A percentile compares a stretch with the other conserved stretches of the same genome.
Evolutionary conservation across 805 yeast genomes (phyloP).

Genomic region (Brettanomyces nanus): DNA sequence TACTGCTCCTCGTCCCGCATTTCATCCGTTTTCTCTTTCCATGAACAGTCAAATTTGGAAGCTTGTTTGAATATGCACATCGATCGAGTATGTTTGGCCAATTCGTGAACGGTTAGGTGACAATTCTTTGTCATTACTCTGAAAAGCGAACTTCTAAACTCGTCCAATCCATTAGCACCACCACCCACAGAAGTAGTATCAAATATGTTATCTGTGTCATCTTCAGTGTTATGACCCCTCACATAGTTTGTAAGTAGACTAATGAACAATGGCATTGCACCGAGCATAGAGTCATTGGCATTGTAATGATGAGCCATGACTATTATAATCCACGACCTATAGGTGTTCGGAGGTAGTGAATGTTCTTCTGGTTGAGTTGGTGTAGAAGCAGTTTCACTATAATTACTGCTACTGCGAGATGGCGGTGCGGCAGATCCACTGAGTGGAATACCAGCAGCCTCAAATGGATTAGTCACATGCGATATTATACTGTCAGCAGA

Average conservation of each 20-base stretch:
- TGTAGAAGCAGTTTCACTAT: neutral
- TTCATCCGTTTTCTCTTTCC: constrained; percentile 4
- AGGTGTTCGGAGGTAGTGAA: constrained; percentile 9
- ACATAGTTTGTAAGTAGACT: constrained; percentile 17
- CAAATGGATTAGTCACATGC: neutral
- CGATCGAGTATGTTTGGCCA: constrained; percentile 11
- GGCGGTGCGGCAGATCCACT: neutral
- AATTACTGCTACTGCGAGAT: too few relatives aligned
- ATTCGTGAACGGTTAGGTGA: constrained; percentile 11
- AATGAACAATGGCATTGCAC: constrained; percentile 29
- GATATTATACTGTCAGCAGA: constrained; percentile 1
- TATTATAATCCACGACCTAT: constrained; percentile 53
- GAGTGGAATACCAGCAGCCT: neutral
- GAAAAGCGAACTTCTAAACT: constrained; percentile 16
- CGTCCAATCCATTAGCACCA: constrained; percentile 13
- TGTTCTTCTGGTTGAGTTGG: too few relatives aligned
- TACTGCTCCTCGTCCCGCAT: neutral
- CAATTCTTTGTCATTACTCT: constrained; percentile 13
- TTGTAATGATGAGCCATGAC: constrained; percentile 52
- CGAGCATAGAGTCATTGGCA: constrained; percentile 30
- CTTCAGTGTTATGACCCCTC: constrained; percentile 9
- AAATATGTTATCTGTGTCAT: constrained; percentile 5
- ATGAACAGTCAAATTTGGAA: neutral
- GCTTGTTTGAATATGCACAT: constrained; percentile 9
- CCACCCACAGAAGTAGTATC: neutral